Evolutionary conservation across 495 filamentous ascomycete genomes (phyloP), one percentile per base, ranked within the genome.

Genomic region (Astrothelium subdiscretum): DNA sequence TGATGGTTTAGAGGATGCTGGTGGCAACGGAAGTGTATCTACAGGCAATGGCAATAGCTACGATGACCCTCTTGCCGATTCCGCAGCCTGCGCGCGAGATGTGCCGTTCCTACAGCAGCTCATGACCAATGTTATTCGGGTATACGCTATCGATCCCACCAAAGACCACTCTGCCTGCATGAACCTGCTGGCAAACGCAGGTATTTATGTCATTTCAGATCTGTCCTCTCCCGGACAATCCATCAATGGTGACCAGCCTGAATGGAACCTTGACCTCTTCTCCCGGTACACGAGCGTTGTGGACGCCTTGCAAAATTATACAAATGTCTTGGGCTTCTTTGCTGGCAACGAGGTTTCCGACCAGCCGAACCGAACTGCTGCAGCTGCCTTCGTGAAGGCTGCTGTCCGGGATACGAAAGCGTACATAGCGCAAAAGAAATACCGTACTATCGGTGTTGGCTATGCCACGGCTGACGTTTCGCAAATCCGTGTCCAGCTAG

Each of bases 261-360:
- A 69, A 18, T 97, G 94, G 94, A 83, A 87, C 61, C 81, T 84
- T 57, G 77, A 79, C 1, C 78, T 97, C 60, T 95, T 85, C 73
- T 72, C 78, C 3, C 85, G 88, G 42, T 98, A 98, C 78, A 90
- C 87, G 63, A 75, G 68, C 15, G 94, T 98, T 31, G 78, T 98
- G 44, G 91, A 98, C 70, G 81, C 82, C 52, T 75, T 98, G 60
- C 76, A 80, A 52, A 76, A 85, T 64, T 97, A 95, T 75, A 83
- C 78, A 73, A 98, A 98, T 74, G 83, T 86, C 48, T 81, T 98
- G 58, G 94, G 94, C 64, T 98, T 97, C 83, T 97, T 97, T 73
- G 89, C 92, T 29, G 94, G 94, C 59, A 97, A 98, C 73, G 94
- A 98, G 74, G 92, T 97, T 62, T 88, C 90, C 67, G 97, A 97